Evolutionary conservation across 495 filamentous ascomycete species (phyloP), one percentile per base, ranked within the genome.

Genomic region (Neurospora sublineolata): DNA sequence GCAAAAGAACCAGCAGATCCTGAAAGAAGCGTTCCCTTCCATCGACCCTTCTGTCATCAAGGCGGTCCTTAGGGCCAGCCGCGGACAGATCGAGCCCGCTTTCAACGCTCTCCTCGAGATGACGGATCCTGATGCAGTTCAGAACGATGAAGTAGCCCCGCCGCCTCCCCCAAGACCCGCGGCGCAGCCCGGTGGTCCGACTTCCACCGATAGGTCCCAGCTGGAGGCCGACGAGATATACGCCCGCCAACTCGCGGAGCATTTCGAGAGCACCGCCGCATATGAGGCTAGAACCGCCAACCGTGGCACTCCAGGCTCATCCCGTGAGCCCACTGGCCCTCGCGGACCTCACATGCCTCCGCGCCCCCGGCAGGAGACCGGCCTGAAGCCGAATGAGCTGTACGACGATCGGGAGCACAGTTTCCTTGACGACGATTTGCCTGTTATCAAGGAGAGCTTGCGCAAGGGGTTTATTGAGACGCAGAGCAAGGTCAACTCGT

Each of bases 341-440:
- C 76, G 83, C 20, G 76, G 74, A 64, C 38, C 46, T 9, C 76
- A 71, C 6, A 72, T 72, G 39, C 75, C 75, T 52, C 77, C 78
- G 8, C 81, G 78, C 14, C 73, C 76, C 20, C 77, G 82, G 72
- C 81, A 86, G 80, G 81, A 87, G 81, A 83, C 82, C 6, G 82
- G 82, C 18, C 16, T 81, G 33, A 80, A 79, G 64, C 84, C 81
- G 40, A 85, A 79, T 76, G 84, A 79, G 77, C 86, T 78, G 86
- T 88, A 75, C 84, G 90, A 75, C 83, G 83, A 85, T 40, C 79
- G 80, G 41, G 86, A 89, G 73, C 93, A 90, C 76, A 97, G 88
- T 82, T 97, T 97, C 78, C 89, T 99, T 78, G 94, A 99, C 79
- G 95, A 99, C 77, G 95, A 99, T 75, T 86, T 99, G 60, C 95